phyloP scores from a whole-genome alignment of 257 asterid genomes.

The Striga asiatica region DNA sequence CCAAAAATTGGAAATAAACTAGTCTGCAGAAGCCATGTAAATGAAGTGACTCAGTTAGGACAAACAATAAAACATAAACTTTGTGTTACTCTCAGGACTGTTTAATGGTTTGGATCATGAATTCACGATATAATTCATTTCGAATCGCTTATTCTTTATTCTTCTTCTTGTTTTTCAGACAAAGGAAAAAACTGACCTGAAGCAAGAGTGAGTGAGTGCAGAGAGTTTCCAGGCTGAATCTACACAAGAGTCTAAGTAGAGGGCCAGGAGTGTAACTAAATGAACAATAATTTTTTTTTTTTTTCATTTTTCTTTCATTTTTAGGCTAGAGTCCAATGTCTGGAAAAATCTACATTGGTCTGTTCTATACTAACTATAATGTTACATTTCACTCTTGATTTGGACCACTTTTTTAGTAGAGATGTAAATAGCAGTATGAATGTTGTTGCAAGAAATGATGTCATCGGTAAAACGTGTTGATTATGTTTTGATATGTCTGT shows the following conservation, averaged over 20 bases:
- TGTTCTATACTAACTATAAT: neutral
- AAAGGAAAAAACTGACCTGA: slow-evolving; percentile 18
- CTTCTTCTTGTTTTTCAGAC: slow-evolving; percentile 8
- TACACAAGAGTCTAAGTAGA: neutral
- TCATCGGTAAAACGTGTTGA: neutral
- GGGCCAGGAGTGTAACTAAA: neutral
- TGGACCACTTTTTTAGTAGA: neutral
- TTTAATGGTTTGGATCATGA: too few species aligned
- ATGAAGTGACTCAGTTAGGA: too few species aligned
- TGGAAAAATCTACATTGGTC: neutral
- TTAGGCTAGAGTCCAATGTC: neutral
- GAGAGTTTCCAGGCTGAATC: neutral
- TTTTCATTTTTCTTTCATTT: neutral
- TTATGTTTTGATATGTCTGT: neutral
- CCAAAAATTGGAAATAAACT: too few species aligned
- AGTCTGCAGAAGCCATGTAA: too few species aligned
- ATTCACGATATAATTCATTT: too few species aligned
- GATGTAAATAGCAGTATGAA: neutral
- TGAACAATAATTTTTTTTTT: neutral
- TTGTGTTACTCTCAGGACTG: too few species aligned
- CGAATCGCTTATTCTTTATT: neutral
- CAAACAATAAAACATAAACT: too few species aligned
- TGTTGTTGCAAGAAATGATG: neutral
- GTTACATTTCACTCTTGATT: neutral
- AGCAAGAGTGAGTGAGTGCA: slow-evolving; percentile 13